Evolutionary conservation across 129 eudicot species (phyloP).

Genomic region (Flaveria bidentis): DNA sequence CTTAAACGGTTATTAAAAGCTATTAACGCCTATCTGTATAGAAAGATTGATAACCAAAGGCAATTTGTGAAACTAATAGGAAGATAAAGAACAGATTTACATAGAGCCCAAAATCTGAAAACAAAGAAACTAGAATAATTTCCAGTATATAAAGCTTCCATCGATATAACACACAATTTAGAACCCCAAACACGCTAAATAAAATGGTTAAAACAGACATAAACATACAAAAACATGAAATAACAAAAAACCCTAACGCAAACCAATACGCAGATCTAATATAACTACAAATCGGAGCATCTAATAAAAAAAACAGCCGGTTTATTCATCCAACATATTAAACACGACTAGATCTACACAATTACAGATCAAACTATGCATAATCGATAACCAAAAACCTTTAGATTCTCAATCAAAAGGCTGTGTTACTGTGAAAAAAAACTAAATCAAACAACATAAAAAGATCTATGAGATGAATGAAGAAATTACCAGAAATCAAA

Average conservation of each 20-base stretch:
- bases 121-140: neutral
- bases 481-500: slow-evolving; percentile 47
- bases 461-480: neutral
- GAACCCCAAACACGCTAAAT: neutral
- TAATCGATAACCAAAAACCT: slow-evolving; percentile 8
- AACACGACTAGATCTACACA: slow-evolving; percentile 21
- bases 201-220: neutral
- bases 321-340: slow-evolving; percentile 4
- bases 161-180: neutral
- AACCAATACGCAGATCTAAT: slow-evolving; percentile 30
- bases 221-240: neutral
- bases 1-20: too few species aligned
- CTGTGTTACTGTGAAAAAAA: neutral
- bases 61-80: neutral
- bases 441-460: neutral
- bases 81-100: neutral
- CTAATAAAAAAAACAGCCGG: neutral
- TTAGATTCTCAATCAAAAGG: neutral
- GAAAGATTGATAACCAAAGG: neutral
- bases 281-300: slow-evolving; percentile 21
- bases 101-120: neutral
- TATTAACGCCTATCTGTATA: neutral
- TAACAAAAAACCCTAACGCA: neutral
- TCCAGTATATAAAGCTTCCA: neutral
- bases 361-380: neutral